Evolutionary conservation across 1,284 basidiomycete species (phyloP).

Genomic region (Cryptococcus amylolentus): DNA sequence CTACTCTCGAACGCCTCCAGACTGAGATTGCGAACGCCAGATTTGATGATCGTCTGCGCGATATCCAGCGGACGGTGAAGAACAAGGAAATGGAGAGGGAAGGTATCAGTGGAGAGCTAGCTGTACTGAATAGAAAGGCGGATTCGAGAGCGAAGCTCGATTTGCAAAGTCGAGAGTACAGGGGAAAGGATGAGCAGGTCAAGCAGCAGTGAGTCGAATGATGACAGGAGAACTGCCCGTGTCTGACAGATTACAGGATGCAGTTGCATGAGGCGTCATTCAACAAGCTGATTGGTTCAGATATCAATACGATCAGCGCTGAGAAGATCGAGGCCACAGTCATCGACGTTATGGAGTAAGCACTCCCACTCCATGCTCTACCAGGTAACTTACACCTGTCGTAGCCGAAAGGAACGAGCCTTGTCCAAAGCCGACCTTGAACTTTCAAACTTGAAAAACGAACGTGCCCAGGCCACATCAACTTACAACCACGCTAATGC

Average conservation of each 20-base stretch:
- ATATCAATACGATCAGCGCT: slow-evolving; percentile 51
- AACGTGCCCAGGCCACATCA: no score
- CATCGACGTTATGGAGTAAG: slow-evolving; percentile 22
- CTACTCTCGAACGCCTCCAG: slow-evolving; percentile 59
- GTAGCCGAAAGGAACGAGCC: slow-evolving; percentile 66
- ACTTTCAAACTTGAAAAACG: no score
- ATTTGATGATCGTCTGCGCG: slow-evolving; percentile 67
- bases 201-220: slow-evolving; percentile 59
- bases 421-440: slow-evolving; percentile 56
- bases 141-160: slow-evolving; percentile 77
- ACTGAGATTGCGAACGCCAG: slow-evolving; percentile 60
- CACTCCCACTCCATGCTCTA: neutral
- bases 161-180: slow-evolving; percentile 67
- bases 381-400: neutral
- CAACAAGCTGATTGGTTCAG: slow-evolving; percentile 60
- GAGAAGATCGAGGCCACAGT: slow-evolving; percentile 71
- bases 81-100: slow-evolving; percentile 70
- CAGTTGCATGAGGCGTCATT: slow-evolving; percentile 60
- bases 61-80: slow-evolving; percentile 58
- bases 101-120: slow-evolving; percentile 66
- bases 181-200: slow-evolving; percentile 63
- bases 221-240: neutral
- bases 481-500: no score
- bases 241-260: neutral
- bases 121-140: slow-evolving; percentile 71